Evolutionary conservation across 2,329 filamentous ascomycete species (phyloP).

Genomic region (Calonectria honghensis): DNA sequence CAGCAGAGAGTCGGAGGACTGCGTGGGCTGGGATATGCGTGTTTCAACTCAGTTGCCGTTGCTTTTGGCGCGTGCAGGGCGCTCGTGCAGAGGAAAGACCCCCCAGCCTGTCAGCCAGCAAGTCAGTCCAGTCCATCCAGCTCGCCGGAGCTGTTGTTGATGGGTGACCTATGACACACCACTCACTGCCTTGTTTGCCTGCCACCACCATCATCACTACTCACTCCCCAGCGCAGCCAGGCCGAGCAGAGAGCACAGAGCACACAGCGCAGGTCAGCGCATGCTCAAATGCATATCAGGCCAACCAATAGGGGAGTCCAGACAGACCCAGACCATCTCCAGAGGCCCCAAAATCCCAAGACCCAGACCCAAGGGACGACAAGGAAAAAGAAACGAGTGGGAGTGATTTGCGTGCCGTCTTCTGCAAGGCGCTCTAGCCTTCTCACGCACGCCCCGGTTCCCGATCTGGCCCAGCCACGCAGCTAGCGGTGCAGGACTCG

Average conservation of each 20-base stretch:
- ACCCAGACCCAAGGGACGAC: conserved; percentile 37
- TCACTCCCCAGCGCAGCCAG: background rate
- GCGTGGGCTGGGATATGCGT: conserved; percentile 25
- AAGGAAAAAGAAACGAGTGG: conserved; percentile 38
- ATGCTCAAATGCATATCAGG: conserved; percentile 33
- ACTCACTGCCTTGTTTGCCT: conserved; percentile 4
- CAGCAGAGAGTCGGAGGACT: background rate
- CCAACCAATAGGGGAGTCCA: conserved; percentile 40
- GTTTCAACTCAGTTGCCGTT: conserved; percentile 35
- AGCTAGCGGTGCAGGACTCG: conserved; percentile 47
- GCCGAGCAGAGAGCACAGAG: conserved; percentile 24
- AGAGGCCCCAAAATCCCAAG: background rate
- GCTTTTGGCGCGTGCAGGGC: conserved; percentile 19
- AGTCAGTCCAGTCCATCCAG: conserved; percentile 42
- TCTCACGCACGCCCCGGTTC: conserved; percentile 49
- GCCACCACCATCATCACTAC: conserved; percentile 17
- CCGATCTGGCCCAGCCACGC: conserved; percentile 55
- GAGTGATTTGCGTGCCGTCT: conserved; percentile 51
- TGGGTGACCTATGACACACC: conserved; percentile 40
- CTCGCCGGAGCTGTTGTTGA: conserved; percentile 36
- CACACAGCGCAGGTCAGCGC: conserved; percentile 29
- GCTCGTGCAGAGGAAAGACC: conserved; percentile 32
- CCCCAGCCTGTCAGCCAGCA: conserved; percentile 43
- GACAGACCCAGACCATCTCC: conserved; percentile 24
- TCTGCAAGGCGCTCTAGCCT: conserved; percentile 41